These are phyloP conservation scores for Entoloma clypeatum DNA, from an alignment of 1,284 basidiomycete species.

Conservation along the genomic window DNA sequence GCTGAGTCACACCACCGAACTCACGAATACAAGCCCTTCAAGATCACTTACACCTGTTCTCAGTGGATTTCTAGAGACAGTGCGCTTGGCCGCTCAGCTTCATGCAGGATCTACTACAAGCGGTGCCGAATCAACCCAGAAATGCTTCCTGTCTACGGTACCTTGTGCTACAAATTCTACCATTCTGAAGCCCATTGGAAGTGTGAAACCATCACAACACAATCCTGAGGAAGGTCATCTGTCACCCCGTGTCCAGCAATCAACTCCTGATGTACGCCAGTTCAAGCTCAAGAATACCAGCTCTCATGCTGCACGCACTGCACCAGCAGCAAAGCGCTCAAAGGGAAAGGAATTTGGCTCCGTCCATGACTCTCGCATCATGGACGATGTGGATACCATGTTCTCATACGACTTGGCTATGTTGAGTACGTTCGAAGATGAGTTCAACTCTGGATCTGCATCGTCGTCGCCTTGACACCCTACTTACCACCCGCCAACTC, in stretches of 20 bases:
- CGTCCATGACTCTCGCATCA: too few relatives aligned
- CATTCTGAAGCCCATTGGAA: too few relatives aligned
- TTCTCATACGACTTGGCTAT: neutral
- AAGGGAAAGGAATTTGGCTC: too few relatives aligned
- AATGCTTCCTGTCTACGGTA: neutral
- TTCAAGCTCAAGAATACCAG: too few relatives aligned
- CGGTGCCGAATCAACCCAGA: neutral
- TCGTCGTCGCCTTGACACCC: constrained; percentile 7
- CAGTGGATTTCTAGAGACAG: constrained; percentile 24
- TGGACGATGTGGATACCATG: too few relatives aligned
- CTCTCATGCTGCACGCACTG: too few relatives aligned
- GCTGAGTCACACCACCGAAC: neutral
- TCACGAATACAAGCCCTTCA: constrained; percentile 15
- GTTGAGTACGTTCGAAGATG: neutral
- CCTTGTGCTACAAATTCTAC: neutral
- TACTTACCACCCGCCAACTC: constrained; percentile 6
- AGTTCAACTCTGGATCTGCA: too few relatives aligned
- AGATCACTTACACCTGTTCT: constrained; percentile 26
- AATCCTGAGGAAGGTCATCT: too few relatives aligned
- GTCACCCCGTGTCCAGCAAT: too few relatives aligned
- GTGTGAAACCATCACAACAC: too few relatives aligned
- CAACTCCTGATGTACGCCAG: too few relatives aligned
- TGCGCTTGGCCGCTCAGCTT: constrained; percentile 17
- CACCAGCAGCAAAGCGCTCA: too few relatives aligned
- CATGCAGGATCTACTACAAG: constrained; percentile 3